Evolutionary conservation across 305 asterid genomes (phyloP).

Genomic region (Plantago lanceolata): DNA sequence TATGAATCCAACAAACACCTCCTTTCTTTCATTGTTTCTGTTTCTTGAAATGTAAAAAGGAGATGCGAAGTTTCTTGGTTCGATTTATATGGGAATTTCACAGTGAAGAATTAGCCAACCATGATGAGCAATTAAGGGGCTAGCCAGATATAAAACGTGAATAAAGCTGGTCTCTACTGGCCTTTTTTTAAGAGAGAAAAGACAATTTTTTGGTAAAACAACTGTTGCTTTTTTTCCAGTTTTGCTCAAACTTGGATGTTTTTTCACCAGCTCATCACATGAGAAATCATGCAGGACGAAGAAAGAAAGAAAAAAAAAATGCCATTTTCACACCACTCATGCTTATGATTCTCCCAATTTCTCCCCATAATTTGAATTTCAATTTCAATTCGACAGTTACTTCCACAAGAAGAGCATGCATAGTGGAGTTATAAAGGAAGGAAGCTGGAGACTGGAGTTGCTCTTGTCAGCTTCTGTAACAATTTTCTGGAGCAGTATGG

Average conservation of each 20-base stretch:
- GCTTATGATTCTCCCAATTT: too few relatives aligned
- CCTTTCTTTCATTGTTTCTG: conserved; percentile 21
- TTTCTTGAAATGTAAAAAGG: conserved; percentile 6
- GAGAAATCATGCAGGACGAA: conserved; percentile 14
- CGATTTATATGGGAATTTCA: conserved; percentile 15
- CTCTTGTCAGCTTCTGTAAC: too few relatives aligned
- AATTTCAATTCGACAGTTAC: too few relatives aligned
- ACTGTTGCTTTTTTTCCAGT: conserved; percentile 22
- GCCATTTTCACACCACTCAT: neutral
- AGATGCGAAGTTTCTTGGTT: conserved; percentile 9
- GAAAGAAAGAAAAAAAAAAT: neutral
- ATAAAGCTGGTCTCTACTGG: conserved; percentile 29
- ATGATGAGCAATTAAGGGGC: conserved; percentile 22
- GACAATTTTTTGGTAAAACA: conserved; percentile 17
- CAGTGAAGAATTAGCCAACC: conserved; percentile 19
- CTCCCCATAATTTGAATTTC: too few relatives aligned
- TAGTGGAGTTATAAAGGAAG: too few relatives aligned
- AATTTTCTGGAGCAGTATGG: too few relatives aligned
- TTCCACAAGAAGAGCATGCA: too few relatives aligned
- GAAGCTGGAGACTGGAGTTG: too few relatives aligned
- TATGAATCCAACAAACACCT: neutral
- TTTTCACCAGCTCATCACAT: conserved; percentile 38
- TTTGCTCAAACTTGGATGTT: conserved; percentile 8
- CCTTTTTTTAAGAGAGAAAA: conserved; percentile 21
- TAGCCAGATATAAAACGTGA: conserved; percentile 43